These are phyloP conservation scores for Pseudogymnoascus destructans DNA, from an alignment of 2,329 filamentous ascomycete species.

Conservation along the genomic window DNA sequence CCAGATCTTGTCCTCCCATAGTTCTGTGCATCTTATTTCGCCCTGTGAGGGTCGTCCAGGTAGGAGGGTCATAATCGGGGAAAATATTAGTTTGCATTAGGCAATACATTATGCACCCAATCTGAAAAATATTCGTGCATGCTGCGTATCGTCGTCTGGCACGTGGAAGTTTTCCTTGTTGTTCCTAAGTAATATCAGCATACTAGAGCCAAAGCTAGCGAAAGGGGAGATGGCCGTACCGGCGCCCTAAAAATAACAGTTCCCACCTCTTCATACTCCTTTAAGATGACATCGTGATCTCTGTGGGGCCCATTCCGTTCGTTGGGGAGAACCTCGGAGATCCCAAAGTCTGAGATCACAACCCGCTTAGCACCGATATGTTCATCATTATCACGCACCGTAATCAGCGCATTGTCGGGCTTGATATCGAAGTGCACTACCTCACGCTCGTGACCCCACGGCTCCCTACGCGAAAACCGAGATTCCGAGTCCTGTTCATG, in stretches of 20 bases:
- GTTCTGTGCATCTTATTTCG: neutral
- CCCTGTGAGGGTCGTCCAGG: neutral
- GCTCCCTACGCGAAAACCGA: neutral
- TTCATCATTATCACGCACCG: neutral
- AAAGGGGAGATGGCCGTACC: neutral
- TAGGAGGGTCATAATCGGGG: neutral
- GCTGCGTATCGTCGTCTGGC: neutral
- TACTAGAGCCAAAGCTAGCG: neutral
- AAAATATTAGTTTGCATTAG: neutral
- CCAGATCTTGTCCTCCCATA: neutral
- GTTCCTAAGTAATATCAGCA: neutral
- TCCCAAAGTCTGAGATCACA: neutral
- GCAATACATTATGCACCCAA: neutral
- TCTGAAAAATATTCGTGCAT: neutral
- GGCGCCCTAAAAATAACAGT: neutral
- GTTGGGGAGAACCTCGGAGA: neutral
- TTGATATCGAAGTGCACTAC: neutral
- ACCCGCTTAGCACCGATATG: neutral
- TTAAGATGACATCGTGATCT: neutral
- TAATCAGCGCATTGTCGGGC: neutral
- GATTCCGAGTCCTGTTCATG: neutral
- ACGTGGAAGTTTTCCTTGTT: neutral
- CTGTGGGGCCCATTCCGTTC: neutral
- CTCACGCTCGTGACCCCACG: neutral
- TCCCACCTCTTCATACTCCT: neutral